Conservation (phyloP, 345 rosid species). For the Nasturtium officinale region DNA sequence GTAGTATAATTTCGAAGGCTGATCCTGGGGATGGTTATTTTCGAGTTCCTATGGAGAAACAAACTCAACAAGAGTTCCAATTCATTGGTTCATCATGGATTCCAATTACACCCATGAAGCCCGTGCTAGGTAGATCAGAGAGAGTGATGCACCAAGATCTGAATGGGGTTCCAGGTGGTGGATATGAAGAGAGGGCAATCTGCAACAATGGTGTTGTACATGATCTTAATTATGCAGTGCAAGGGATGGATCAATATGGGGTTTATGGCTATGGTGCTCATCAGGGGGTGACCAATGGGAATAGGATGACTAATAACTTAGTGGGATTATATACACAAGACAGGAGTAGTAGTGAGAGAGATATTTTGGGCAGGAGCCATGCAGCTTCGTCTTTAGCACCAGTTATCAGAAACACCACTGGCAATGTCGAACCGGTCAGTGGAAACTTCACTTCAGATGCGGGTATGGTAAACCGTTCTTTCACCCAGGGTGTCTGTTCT, state of each 20-base stretch:
- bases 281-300: slow-evolving; percentile 25
- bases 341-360: slow-evolving; percentile 25
- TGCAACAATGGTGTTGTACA: slow-evolving; percentile 32
- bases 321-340: slow-evolving; percentile 40
- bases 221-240: slow-evolving; percentile 32
- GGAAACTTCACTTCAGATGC: slow-evolving; percentile 5
- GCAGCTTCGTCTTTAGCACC: slow-evolving; percentile 34
- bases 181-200: slow-evolving; percentile 28
- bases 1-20: slow-evolving; percentile 45
- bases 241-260: slow-evolving; percentile 28
- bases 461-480: slow-evolving; percentile 28
- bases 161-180: slow-evolving; percentile 39
- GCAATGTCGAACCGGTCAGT: slow-evolving; percentile 20
- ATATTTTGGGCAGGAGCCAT: slow-evolving; percentile 34
- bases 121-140: slow-evolving; percentile 37
- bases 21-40: slow-evolving; percentile 42
- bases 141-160: slow-evolving; percentile 44
- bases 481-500: slow-evolving; percentile 38
- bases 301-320: slow-evolving; percentile 36
- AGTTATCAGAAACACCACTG: slow-evolving; percentile 18
- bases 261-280: slow-evolving; percentile 25
- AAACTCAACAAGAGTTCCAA: slow-evolving; percentile 35
- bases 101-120: slow-evolving; percentile 53
- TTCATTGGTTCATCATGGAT: slow-evolving; percentile 50
- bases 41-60: slow-evolving; percentile 41